Evolutionary conservation across 805 yeast genomes (phyloP).

Genomic region (Komagataella populi): DNA sequence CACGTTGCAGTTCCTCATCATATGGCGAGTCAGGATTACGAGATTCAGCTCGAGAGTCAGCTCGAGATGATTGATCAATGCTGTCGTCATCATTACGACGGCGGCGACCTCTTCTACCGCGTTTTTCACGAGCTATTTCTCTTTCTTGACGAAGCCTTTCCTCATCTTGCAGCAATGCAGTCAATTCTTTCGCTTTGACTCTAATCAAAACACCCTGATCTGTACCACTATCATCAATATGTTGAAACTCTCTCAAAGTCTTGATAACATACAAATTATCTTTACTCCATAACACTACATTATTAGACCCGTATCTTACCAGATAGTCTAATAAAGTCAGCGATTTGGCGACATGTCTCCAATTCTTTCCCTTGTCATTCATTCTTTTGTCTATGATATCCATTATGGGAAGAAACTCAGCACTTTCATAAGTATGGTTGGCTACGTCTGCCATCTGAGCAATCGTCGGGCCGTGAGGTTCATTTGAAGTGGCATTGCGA

Average conservation of each 20-base stretch:
- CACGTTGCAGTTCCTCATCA: conserved; percentile 69
- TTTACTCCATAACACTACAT: conserved; percentile 83
- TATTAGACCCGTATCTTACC: conserved; percentile 75
- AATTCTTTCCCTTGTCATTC: conserved; percentile 92
- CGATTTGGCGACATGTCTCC: conserved; percentile 93
- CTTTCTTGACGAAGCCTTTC: conserved; percentile 70
- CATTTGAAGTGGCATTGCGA: conserved; percentile 87
- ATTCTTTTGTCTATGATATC: conserved; percentile 86
- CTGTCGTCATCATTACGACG: conserved; percentile 7
- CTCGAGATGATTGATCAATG: background rate
- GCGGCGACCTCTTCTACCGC: conserved; percentile 18
- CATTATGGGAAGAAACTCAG: conserved; percentile 80
- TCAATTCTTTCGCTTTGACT: conserved; percentile 81
- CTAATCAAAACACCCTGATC: conserved; percentile 87
- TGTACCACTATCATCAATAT: conserved; percentile 57
- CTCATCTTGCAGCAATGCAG: conserved; percentile 66
- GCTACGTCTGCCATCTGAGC: conserved; percentile 77
- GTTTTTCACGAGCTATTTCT: conserved; percentile 19
- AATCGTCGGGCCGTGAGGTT: conserved; percentile 71
- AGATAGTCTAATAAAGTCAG: conserved; percentile 80
- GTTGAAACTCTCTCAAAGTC: conserved; percentile 82
- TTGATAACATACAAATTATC: conserved; percentile 81
- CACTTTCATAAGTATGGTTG: conserved; percentile 50
- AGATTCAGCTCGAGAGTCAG: background rate
- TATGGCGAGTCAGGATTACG: conserved; percentile 15